Evolutionary conservation across 176 grass and related monocot genomes (phyloP), one percentile per base, ranked within the genome.

Genomic region (Oryza glumipatula): DNA sequence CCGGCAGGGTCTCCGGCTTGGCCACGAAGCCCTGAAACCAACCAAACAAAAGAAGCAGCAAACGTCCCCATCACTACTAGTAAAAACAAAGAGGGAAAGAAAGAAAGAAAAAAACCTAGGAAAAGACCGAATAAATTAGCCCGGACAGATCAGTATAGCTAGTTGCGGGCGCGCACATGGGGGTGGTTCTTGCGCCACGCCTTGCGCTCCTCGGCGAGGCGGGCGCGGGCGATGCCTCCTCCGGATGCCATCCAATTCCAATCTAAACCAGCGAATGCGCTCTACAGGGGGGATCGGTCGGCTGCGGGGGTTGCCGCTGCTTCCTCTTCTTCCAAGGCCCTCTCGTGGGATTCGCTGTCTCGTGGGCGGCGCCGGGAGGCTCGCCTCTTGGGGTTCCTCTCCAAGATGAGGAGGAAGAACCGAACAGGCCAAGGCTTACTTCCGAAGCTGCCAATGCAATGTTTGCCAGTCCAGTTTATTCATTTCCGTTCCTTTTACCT

Each of bases 171-270:
- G 41, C 80, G 77, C 70, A 94, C 92, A 72, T 94, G 88, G 76
- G 94, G 92, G 65, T 97, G 94, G 52, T 88, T 97, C 89, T 88
- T 94, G 89, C 94, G 89, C 94, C 94, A 94, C 9, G 89, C 71
- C 77, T 97, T 94, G 79, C 94, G 94, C 83, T 94, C 94, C 79
- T 97, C 94, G 2, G 92, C 80, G 21, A 97, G 92, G 65, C 94
- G 91, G 38, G 88, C 80, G 76, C 92, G 89, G 61, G 92, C 94
- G 66, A 97, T 87, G 58, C 88, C 88, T 65, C 92, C 92, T 66
- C 92, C 92, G 35, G 92, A 90, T 38, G 86, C 88, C 80, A 89
- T 84, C 78, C 63, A 22, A 65, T 65, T 65, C 52, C 28, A 38
- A n/a, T 19, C 26, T 76, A 64, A 48, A 70, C 38, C 11, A 65